Base-by-base conservation (phyloP, 306 rosid species). In the Sicyos baderoa region DNA sequence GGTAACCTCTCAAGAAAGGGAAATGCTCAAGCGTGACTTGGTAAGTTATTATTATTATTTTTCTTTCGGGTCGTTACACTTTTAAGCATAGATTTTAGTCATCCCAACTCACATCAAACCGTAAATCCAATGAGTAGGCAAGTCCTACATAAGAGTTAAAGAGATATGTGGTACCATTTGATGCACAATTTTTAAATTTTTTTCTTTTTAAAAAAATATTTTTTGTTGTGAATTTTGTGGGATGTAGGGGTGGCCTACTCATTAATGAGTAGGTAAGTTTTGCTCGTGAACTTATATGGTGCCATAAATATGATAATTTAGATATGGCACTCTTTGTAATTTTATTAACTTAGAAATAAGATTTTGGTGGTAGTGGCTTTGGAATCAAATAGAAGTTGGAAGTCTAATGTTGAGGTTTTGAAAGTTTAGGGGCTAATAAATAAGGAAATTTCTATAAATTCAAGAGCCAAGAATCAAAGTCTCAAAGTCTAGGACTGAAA, bases 21-120 rank as follows among this genome's bases (percentile, higher is more conserved):
- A 81, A 67, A 63, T 75, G 72, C 89, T 93, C 44, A 81, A 85
- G 82, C 75, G 74, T 56, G 91, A 89, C 70, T 79, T 90, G 96
- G 98, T 93, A 75, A 54, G 37, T 32, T 32, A 32, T 32, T 32
- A 32, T 32, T 32, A 32, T 44, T 8, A 8, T 44, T 8, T 35
- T 62, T 4, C 10, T 29, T 29, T 32, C 9, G 2, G 37, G 37
- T 32, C 5, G 1, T 32, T 32, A 32, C 37, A 2, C 37, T 32
- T 4, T 12, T 57, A 57, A 23, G 40, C 63, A 12, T 55, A 55
- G 61, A 55, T 55, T 23, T 32, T 32, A 32, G 40, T 29, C 45
- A 27, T 7, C 29, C 16, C 47, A 59, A 59, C 44, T 58, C 19
- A 7, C 19, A 58, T 27, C 19, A 27, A 58, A 15, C 19, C 40